phyloP scores from a whole-genome alignment of 345 rosid species.

The Hypericum perforatum region DNA sequence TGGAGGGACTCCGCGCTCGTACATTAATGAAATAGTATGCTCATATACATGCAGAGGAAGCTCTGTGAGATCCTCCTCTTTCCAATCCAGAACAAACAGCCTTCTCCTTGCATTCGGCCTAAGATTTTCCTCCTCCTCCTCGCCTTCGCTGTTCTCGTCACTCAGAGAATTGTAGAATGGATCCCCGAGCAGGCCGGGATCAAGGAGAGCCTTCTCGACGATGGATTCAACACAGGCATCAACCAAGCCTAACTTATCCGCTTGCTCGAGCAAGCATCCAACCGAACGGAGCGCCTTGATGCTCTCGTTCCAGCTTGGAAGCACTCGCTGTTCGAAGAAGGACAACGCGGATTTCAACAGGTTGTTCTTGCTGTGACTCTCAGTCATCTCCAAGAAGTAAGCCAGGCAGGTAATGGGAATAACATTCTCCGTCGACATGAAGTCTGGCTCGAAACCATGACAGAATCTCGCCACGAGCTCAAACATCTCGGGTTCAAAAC shows the following conservation, averaged over 20 bases:
- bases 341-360: slow-evolving; percentile 33
- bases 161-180: background rate
- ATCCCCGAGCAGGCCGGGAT: slow-evolving; percentile 59
- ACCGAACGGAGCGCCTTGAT: slow-evolving; percentile 45
- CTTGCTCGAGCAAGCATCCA: slow-evolving; percentile 27
- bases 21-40: slow-evolving; percentile 28
- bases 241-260: slow-evolving; percentile 35
- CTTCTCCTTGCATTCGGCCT: slow-evolving; percentile 61
- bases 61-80: slow-evolving; percentile 44
- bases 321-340: slow-evolving; percentile 43
- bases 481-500: slow-evolving; percentile 34
- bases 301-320: slow-evolving; percentile 71
- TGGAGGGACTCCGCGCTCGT: slow-evolving; percentile 25
- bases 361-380: slow-evolving; percentile 48
- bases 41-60: slow-evolving; percentile 53
- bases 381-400: slow-evolving; percentile 52
- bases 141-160: slow-evolving; percentile 18
- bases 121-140: slow-evolving; percentile 21
- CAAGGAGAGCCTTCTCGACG: slow-evolving; percentile 33
- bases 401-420: slow-evolving; percentile 56
- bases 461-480: slow-evolving; percentile 67
- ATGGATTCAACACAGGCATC: slow-evolving; percentile 58
- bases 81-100: slow-evolving; percentile 47
- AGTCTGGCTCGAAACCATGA: slow-evolving; percentile 34
- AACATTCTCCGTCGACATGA: slow-evolving; percentile 40